These are phyloP conservation scores for Venturia asperata DNA, from an alignment of 2,329 filamentous ascomycete genomes.

Conservation along the genomic window DNA sequence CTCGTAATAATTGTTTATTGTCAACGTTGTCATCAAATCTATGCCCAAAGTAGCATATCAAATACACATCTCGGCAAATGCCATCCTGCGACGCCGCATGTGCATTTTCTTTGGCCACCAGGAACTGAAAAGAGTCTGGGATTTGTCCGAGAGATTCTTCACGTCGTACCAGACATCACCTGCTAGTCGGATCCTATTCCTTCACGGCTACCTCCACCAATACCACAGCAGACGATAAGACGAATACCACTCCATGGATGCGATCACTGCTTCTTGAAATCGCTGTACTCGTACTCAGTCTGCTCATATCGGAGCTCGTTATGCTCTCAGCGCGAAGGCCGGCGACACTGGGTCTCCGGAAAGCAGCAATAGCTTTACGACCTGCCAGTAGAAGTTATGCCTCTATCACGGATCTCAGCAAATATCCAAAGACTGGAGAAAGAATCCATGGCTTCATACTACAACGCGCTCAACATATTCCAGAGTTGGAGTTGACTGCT, in stretches of 20 bases:
- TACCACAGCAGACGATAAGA: no score
- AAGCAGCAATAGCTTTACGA: background rate
- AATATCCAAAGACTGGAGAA: constrained; percentile 71
- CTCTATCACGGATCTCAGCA: constrained; percentile 62
- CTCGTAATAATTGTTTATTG: background rate
- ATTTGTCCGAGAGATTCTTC: background rate
- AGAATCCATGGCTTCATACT: constrained; percentile 92
- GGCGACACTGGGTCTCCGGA: constrained; percentile 4
- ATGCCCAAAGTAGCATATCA: background rate
- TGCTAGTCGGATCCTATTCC: background rate
- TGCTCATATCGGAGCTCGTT: background rate
- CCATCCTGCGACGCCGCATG: background rate
- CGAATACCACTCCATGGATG: background rate
- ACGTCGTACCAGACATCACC: background rate
- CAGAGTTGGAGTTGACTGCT: constrained; percentile 87
- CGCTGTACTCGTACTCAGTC: background rate
- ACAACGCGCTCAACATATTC: constrained; percentile 80
- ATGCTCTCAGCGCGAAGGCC: constrained; percentile 12
- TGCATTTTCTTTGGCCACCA: background rate
- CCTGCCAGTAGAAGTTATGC: constrained; percentile 37
- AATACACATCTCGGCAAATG: background rate
- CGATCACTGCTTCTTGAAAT: constrained; percentile 1
- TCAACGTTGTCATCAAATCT: background rate
- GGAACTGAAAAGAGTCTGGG: background rate
- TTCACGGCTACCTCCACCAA: background rate